Percentiles rank a stretch among this genome's conserved stretches.
Conservation (phyloP, 306 rosid species). For the Elaeagnus macrophylla region DNA sequence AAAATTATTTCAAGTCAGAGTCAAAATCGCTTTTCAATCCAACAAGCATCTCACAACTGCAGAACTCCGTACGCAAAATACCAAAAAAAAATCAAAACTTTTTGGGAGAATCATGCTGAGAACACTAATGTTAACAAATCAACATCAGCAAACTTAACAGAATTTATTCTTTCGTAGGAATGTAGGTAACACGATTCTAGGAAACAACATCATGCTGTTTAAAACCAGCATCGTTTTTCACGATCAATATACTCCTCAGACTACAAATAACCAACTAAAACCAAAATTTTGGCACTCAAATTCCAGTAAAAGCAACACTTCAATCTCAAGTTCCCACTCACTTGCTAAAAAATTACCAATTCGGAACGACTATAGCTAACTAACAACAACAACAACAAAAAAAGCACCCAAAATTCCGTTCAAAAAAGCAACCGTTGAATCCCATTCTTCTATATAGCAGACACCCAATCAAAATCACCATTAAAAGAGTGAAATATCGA, state of each 20-base stretch:
- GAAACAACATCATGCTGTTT: slow-evolving; percentile 27
- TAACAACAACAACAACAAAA: too few species aligned
- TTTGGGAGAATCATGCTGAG: too few species aligned
- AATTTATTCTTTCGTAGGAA: background rate
- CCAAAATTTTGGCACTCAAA: slow-evolving; percentile 1
- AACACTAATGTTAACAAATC: too few species aligned
- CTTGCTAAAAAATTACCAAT: background rate
- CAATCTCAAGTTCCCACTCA: background rate
- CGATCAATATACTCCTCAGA: slow-evolving; percentile 16
- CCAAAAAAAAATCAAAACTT: too few species aligned
- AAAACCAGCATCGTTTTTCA: slow-evolving; percentile 26
- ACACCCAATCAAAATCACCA: too few species aligned
- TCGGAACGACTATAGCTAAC: background rate
- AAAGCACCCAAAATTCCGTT: background rate
- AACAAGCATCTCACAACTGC: too few species aligned
- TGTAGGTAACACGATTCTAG: slow-evolving; percentile 36
- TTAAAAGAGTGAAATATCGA: background rate
- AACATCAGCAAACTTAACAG: background rate
- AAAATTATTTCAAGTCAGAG: too few species aligned
- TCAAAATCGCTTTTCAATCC: too few species aligned
- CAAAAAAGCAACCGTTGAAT: too few species aligned
- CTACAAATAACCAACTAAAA: slow-evolving; percentile 14
- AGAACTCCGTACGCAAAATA: too few species aligned
- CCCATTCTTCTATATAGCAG: too few species aligned
- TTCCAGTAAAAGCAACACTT: slow-evolving; percentile 16